Evolutionary conservation across 2,329 filamentous ascomycete genomes (phyloP), one percentile per base, ranked within the genome.

Genomic region (Tolypocladium paradoxum): DNA sequence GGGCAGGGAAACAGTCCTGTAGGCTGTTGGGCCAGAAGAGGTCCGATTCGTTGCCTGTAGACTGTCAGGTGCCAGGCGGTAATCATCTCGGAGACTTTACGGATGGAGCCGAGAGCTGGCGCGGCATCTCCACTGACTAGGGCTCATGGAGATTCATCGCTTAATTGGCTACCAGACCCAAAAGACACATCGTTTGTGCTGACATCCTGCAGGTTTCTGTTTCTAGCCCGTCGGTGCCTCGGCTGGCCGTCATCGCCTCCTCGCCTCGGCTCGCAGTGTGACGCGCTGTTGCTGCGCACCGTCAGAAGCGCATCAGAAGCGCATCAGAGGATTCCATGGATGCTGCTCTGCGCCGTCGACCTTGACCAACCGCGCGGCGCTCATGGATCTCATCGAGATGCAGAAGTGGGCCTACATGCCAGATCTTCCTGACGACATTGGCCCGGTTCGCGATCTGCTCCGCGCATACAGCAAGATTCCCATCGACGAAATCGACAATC

Each of bases 391-490:
- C 48, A 58, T 69, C 49, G 64, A 68, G 53, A 43, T 62, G 22
- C 65, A 65, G 55, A 60, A 60, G 52, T 72, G 70, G 70, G 64
- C 65, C 51, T 72, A 69, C 48, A 58, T 69, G 27, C 62, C 67
- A 31, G 65, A 66, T 18, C 62, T 69, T 36, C 72, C 72, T 11
- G 57, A 65, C 38, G 67, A 70, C 49, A 68, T 70, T 51, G 65
- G 62, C 29, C 64, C 68, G 16, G 62, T 68, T 34, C 65, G 65
- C 51, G 62, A 67, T 33, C 61, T 74, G 36, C 67, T 74, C 34
- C 58, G 68, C 45, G 58, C 61, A 1, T 74, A 74, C 57, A 72
- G 71, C 60, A 61, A 63, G 50, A 68, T 74, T 22, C 62, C 69
- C 3, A 57, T 59, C 11, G 57, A 58, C 8, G 63, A 72, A 11